phyloP scores from a whole-genome alignment of 306 rosid species.

The Citrullus amarus region DNA sequence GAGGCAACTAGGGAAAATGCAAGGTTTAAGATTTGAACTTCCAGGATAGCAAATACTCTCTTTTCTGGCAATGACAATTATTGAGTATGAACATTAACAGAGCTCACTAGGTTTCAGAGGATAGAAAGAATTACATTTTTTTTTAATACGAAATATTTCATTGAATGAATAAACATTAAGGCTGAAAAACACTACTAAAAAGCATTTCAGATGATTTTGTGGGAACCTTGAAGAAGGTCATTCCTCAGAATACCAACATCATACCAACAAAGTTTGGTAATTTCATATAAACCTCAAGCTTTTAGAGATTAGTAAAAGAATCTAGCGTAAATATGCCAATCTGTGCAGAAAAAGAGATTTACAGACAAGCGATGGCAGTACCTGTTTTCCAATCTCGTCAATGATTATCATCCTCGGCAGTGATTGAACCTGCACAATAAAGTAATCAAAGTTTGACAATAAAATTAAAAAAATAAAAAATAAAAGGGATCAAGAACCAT shows the following conservation, averaged over 20 bases:
- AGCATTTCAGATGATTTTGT: background rate
- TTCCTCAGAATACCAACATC: background rate
- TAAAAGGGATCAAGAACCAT: background rate
- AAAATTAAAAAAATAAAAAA: background rate
- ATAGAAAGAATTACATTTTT: background rate
- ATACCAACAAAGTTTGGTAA: background rate
- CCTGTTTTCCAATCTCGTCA: conserved; percentile 99
- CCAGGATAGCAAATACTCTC: background rate
- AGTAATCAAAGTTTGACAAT: background rate
- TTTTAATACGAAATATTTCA: no score
- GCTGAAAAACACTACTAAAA: background rate
- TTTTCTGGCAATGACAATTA: background rate
- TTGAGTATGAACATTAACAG: background rate
- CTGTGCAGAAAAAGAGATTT: background rate
- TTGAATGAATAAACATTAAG: background rate
- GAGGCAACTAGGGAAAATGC: background rate
- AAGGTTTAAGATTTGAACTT: background rate
- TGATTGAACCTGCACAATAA: conserved; percentile 66
- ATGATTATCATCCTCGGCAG: conserved; percentile 94
- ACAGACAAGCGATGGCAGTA: conserved; percentile 5
- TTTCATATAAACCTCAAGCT: background rate
- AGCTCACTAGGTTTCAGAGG: background rate
- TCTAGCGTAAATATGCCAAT: background rate
- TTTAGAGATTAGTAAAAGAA: background rate
- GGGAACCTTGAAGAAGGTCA: background rate